Evolutionary conservation across 2,329 filamentous ascomycete species (phyloP), one percentile per base, ranked within the genome.

Genomic region (Thielaviopsis musarum): DNA sequence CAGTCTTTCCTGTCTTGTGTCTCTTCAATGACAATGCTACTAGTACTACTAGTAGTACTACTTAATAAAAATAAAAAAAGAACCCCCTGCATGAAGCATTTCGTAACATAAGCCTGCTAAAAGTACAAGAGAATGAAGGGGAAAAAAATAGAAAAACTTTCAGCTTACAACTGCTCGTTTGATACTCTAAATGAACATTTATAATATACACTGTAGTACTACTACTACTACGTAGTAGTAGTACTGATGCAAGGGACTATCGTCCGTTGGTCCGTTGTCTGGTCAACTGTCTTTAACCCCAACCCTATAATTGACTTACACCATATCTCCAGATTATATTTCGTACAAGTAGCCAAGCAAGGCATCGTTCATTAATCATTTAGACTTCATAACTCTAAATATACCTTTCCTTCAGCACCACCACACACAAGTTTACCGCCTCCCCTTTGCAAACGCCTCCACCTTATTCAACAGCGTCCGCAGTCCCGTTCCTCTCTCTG

Each of bases 401-500:
- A 34, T 12, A 34, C 30, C 12, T 34, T 12, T 12, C 10, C 34
- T 19, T n/a, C 5, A 5, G 7, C 34, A 45, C 54, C 26, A 19
- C 26, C n/a, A n/a, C n/a, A n/a, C n/a, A n/a, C n/a, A n/a, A 26
- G 24, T n/a, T n/a, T 60, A 60, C 10, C 54, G 58, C 63, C 67
- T 66, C 10, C 66, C 65, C 66, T 69, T 73, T 1, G 73, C 70
- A 68, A 72, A 72, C 2, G 67, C 73, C 72, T 85, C 82, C 15
- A 85, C 71, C 68, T 82, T 85, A 62, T 77, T 77, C 65, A 95
- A 76, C 41, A 84, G 72, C 24, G 76, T 81, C 70, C 88, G 85
- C 67, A 96, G 75, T 54, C 88, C 71, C 67, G 87, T 73, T 0
- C 91, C 91, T 67, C 83, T 85, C 74, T 95, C 91, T 64, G 85